Conservation (phyloP, 2,329 filamentous ascomycete genomes). For the Parastagonospora avenae region DNA sequence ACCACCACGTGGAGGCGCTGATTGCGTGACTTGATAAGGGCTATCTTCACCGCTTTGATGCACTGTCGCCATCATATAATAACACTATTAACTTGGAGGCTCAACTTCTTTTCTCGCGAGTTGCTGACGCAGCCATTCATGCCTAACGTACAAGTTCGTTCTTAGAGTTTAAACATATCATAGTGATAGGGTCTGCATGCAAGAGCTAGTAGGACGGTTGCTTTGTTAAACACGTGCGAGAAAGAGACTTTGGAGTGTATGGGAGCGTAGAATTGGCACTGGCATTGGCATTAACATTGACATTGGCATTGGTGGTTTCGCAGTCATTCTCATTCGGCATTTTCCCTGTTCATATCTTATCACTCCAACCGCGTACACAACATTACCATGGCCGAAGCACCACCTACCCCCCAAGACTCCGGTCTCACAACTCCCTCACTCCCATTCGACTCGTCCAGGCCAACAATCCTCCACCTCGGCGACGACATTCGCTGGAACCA, state of each 20-base stretch:
- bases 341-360: neutral
- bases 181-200: too few relatives aligned
- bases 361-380: too few relatives aligned
- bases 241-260: too few relatives aligned
- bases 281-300: too few relatives aligned
- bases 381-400: neutral
- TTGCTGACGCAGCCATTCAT: neutral
- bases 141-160: too few relatives aligned
- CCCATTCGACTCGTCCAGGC: constrained; percentile 26
- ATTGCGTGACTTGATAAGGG: constrained; percentile 28
- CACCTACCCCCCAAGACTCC: neutral
- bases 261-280: too few relatives aligned
- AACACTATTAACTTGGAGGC: neutral
- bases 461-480: constrained; percentile 51
- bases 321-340: too few relatives aligned
- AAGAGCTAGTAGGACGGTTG: too few relatives aligned
- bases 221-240: too few relatives aligned
- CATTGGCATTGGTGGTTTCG: too few relatives aligned
- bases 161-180: too few relatives aligned
- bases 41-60: constrained; percentile 27
- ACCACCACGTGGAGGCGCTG: neutral
- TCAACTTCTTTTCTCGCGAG: neutral
- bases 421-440: too few relatives aligned
- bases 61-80: neutral
- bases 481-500: constrained; percentile 54